These are phyloP conservation scores for Ormosia emarginata DNA, from an alignment of 306 rosid genomes.

Conservation along the genomic window DNA sequence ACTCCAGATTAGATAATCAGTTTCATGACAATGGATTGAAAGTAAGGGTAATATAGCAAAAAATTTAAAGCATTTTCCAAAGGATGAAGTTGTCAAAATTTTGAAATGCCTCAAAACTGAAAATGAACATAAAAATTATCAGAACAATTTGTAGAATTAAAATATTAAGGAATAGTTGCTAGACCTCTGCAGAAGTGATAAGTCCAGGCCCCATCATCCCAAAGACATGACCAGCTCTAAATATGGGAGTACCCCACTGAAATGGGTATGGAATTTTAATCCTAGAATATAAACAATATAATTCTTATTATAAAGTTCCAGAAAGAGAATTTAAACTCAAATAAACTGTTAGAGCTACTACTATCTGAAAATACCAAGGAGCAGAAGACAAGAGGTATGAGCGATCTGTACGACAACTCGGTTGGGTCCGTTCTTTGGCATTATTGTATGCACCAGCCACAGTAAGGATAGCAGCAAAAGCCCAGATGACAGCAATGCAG, in stretches of 20 bases:
- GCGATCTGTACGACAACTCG: slow-evolving; percentile 79
- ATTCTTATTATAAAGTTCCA: neutral
- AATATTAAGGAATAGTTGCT: slow-evolving; percentile 12
- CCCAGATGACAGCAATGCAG: slow-evolving; percentile 68
- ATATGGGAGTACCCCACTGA: slow-evolving; percentile 97
- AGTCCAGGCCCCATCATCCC: slow-evolving; percentile 97
- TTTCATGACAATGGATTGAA: neutral
- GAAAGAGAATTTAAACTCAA: neutral
- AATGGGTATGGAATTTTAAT: slow-evolving; percentile 79
- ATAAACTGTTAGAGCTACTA: neutral
- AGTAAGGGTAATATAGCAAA: neutral
- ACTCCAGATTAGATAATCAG: neutral
- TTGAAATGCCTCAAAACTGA: neutral
- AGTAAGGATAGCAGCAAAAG: slow-evolving; percentile 84
- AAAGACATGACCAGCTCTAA: slow-evolving; percentile 88
- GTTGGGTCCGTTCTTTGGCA: slow-evolving; percentile 45
- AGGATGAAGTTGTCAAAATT: neutral
- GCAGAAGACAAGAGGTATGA: slow-evolving; percentile 64
- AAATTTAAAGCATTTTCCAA: neutral
- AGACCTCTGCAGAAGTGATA: slow-evolving; percentile 86
- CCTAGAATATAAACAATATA: slow-evolving; percentile 46
- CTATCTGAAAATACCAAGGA: slow-evolving; percentile 58
- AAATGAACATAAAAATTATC: neutral
- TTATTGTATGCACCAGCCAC: slow-evolving; percentile 78
- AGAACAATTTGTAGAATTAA: neutral